These are phyloP conservation scores for Sarocladium oryzae DNA, from an alignment of 2,329 filamentous ascomycete species.

Conservation along the genomic window DNA sequence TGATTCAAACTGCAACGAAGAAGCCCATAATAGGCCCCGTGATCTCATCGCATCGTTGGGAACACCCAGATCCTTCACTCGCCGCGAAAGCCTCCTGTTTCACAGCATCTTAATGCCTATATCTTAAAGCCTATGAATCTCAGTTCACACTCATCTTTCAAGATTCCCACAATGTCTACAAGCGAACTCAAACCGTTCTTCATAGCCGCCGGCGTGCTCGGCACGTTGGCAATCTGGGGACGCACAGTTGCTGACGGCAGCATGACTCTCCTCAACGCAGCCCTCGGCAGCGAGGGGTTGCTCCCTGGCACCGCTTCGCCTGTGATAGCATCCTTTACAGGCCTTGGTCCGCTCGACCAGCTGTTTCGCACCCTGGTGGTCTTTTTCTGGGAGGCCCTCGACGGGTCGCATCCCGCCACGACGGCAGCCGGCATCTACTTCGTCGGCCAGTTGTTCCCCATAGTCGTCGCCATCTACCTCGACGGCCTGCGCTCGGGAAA, in stretches of 20 bases:
- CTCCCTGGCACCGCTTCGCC: not conserved
- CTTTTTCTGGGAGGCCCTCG: conserved; percentile 9
- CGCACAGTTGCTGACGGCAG: not conserved
- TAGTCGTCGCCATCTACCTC: not conserved
- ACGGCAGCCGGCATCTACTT: not conserved
- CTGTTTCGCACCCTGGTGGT: not conserved
- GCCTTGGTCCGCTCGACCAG: conserved; percentile 1
- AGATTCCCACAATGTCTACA: not conserved
- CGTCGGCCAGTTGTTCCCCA: not conserved
- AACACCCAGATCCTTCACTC: too few species aligned
- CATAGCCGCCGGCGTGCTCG: not conserved
- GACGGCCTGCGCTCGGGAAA: not conserved
- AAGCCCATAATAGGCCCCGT: too few species aligned
- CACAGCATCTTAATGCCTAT: not conserved
- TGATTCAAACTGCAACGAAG: too few species aligned
- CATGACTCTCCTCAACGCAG: not conserved
- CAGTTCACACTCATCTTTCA: too few species aligned
- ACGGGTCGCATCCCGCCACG: conserved; percentile 1
- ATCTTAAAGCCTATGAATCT: too few species aligned
- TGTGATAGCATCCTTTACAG: not conserved
- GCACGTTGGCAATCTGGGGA: not conserved
- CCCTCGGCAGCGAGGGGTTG: not conserved
- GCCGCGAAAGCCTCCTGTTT: too few species aligned
- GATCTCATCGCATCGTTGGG: too few species aligned
- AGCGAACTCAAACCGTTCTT: not conserved